Base-by-base conservation (phyloP, 768 basidiomycete species). In the Russula earlei region DNA sequence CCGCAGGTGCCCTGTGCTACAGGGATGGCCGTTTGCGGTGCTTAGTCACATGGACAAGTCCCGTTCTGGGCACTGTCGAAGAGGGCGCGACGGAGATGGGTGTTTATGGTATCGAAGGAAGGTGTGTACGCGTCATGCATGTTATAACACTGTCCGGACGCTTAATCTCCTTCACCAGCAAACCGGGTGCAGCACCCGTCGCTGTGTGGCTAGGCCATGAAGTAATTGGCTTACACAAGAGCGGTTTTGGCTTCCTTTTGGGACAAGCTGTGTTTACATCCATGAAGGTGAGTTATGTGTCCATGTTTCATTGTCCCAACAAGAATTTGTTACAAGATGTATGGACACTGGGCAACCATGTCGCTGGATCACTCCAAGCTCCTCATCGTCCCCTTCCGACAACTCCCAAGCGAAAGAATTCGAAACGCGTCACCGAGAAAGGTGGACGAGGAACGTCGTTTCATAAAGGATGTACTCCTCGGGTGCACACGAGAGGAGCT, bases 51-150 rank as follows among this genome's bases (percentile, higher is more conserved):
- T 74, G 72, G 73, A 64, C 65, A n/a, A 62, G 63, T 56, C 45
- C 72, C 66, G 22, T 70, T 65, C 50, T 62, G 69, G 59, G 68
- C 67, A 60, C 68, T 63, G 25, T 62, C 58, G 19, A 63, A 63
- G 31, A 58, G 54, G 17, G 67, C 46, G 0, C 69, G 68, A 46
- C 31, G 50, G 72, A 64, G 47, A 74, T 77, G 25, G 77, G 77
- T 0, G 62, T 71, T 0, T 77, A 75, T 56, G 77, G 77, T 2
- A 64, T 78, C 24, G 76, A 77, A 61, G 77, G 77, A 54, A 77
- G 75, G 76, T 75, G 33, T 37, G 69, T 54, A 25, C 25, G 15
- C 4, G 15, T 4, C 19, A 12, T 36, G 9, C 37, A 27, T 20
- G 22, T 17, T 25, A 31, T 31, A 10, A 31, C 17, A n/a, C 10